A percentile compares a stretch with the other conserved stretches of the same genome.
Conservation (phyloP, 108 stramenopile genomes). For the Nannochloropsis salina region DNA sequence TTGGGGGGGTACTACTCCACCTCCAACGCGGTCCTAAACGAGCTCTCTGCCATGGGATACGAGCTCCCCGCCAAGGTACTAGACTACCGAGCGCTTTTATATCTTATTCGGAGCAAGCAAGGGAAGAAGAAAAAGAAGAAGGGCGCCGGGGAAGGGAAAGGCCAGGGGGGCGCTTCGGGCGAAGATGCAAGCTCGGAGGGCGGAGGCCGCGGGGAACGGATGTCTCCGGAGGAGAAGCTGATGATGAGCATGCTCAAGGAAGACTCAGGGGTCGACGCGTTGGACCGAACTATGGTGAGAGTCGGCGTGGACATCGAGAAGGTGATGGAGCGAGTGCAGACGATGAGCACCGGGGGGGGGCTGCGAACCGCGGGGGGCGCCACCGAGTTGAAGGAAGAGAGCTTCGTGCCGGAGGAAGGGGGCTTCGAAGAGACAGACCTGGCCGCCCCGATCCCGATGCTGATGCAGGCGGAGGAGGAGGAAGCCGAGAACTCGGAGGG, state of each 20-base stretch:
- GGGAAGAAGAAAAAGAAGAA: constrained; percentile 20
- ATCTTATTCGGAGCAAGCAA: constrained; percentile 4
- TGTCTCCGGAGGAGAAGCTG: neutral
- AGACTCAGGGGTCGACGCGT: neutral
- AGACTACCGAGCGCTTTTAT: neutral
- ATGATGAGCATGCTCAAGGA: constrained; percentile 18
- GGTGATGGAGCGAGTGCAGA: neutral
- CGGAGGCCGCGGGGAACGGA: neutral
- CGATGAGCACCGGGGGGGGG: neutral
- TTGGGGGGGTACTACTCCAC: neutral
- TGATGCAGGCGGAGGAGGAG: neutral
- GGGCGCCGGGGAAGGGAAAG: neutral
- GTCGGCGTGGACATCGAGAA: neutral
- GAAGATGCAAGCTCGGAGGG: neutral
- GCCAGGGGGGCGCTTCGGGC: neutral
- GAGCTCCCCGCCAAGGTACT: constrained; percentile 10
- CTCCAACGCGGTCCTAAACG: neutral
- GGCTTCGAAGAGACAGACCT: constrained; percentile 4
- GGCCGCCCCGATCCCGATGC: neutral
- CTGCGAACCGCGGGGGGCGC: constrained; percentile 8
- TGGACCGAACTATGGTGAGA: neutral
- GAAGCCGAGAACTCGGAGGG: neutral
- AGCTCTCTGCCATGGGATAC: constrained; percentile 17
- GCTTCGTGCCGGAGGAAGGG: neutral
- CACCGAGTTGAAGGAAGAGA: neutral